phyloP scores from a whole-genome alignment of 495 filamentous ascomycete genomes.

The Tuber borchii region DNA sequence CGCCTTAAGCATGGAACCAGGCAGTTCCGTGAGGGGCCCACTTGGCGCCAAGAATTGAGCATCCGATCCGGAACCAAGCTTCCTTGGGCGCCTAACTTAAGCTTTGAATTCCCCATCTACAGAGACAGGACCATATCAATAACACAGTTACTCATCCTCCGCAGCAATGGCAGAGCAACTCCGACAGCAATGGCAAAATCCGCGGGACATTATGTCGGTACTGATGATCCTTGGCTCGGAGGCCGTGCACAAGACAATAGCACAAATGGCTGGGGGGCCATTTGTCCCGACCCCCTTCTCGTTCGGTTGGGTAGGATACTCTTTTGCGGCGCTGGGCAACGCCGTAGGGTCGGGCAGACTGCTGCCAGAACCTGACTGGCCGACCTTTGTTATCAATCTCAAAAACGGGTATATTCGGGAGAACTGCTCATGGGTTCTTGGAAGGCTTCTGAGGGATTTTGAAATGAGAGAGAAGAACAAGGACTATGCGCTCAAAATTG shows the following conservation, averaged over 20 bases:
- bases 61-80: no score
- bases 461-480: no score
- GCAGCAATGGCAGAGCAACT: background rate
- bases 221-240: slow-evolving; percentile 50
- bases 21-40: no score
- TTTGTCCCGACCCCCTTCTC: slow-evolving; percentile 52
- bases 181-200: slow-evolving; percentile 39
- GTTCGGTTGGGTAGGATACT: slow-evolving; percentile 44
- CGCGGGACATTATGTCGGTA: slow-evolving; percentile 46
- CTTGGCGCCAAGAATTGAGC: no score
- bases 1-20: no score
- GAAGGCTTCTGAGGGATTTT: slow-evolving; percentile 49
- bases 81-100: no score
- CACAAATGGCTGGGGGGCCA: slow-evolving; percentile 44
- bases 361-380: slow-evolving; percentile 44
- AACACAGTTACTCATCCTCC: no score
- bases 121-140: no score
- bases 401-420: slow-evolving; percentile 45
- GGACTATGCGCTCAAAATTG: slow-evolving; percentile 38
- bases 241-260: slow-evolving; percentile 47
- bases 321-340: slow-evolving; percentile 25
- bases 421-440: slow-evolving; percentile 50
- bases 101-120: no score
- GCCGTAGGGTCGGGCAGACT: slow-evolving; percentile 48
- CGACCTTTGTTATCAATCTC: slow-evolving; percentile 46